A percentile compares a stretch with the other conserved stretches of the same genome.
These are phyloP conservation scores for Pleodorina starrii DNA, from an alignment of 139 green algal species.

Conservation along the genomic window DNA sequence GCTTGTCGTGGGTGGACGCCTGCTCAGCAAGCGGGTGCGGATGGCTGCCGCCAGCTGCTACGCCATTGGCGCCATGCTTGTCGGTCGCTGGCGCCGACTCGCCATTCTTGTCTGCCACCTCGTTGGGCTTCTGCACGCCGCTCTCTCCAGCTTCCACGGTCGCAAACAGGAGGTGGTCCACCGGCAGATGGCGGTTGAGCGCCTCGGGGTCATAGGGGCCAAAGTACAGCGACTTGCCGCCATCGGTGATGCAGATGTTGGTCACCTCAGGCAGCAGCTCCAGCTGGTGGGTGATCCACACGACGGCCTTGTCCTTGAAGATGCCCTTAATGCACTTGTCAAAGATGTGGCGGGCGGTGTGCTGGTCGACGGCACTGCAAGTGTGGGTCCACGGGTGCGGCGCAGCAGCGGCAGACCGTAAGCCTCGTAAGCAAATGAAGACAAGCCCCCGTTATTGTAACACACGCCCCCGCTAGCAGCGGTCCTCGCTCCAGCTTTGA, in stretches of 20 bases:
- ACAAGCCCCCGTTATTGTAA: too few relatives aligned
- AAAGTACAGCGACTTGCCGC: constrained; percentile 61
- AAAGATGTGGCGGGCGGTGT: constrained; percentile 77
- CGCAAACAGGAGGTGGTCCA: constrained; percentile 66
- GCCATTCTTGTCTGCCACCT: too few relatives aligned
- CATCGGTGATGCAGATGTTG: constrained; percentile 64
- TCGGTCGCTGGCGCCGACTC: too few relatives aligned
- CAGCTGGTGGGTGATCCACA: constrained; percentile 77
- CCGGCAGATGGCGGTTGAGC: constrained; percentile 69
- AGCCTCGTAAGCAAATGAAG: too few relatives aligned
- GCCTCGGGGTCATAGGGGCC: constrained; percentile 61
- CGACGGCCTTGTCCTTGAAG: constrained; percentile 68
- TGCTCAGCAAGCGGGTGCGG: too few relatives aligned
- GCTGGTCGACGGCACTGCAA: constrained; percentile 69
- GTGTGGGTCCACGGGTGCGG: too few relatives aligned
- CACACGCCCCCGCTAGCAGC: too few relatives aligned
- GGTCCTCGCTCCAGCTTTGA: too few relatives aligned
- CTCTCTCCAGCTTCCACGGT: constrained; percentile 65
- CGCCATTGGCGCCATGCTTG: neutral
- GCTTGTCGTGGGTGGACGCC: neutral
- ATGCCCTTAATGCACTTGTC: constrained; percentile 70
- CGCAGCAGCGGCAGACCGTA: neutral
- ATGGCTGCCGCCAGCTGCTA: neutral
- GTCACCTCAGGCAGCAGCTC: constrained; percentile 70
- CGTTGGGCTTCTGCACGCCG: constrained; percentile 44